Conservation (phyloP, 495 filamentous ascomycete genomes). For the Mycothermus thermophilus region DNA sequence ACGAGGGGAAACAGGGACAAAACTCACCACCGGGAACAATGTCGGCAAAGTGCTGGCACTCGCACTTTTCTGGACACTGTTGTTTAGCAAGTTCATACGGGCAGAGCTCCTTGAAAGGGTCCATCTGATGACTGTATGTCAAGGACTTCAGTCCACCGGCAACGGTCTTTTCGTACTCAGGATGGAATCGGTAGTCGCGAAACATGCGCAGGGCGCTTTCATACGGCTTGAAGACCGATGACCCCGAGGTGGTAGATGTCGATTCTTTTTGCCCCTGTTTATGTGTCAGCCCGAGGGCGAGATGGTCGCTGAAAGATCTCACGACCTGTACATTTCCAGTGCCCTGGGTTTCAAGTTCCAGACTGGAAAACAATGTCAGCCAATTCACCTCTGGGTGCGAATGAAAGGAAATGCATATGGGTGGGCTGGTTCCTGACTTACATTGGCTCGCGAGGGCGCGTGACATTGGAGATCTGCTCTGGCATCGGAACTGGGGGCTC, state of each 20-base stretch:
- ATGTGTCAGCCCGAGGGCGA: constrained; percentile 8
- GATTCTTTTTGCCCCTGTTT: constrained; percentile 5
- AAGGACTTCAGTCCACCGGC: constrained; percentile 69
- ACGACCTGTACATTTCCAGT: constrained; percentile 25
- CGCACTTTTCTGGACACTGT: constrained; percentile 62
- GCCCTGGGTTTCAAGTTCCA: constrained; percentile 14
- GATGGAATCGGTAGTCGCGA: constrained; percentile 80
- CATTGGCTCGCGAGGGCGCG: constrained; percentile 13
- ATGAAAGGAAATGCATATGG: too few species aligned
- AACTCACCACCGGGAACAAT: constrained; percentile 74
- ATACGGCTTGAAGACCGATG: constrained; percentile 73
- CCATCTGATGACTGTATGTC: constrained; percentile 83
- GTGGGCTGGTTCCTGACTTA: too few species aligned
- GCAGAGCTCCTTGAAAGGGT: constrained; percentile 59
- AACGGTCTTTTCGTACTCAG: constrained; percentile 52
- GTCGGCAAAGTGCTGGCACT: constrained; percentile 66
- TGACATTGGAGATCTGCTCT: constrained; percentile 17
- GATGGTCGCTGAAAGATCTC: constrained; percentile 11
- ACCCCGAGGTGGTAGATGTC: too few species aligned
- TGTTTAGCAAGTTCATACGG: constrained; percentile 57
- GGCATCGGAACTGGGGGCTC: constrained; percentile 3
- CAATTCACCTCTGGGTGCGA: too few species aligned
- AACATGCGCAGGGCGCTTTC: constrained; percentile 70
- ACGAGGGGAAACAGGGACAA: too few species aligned
- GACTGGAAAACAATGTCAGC: too few species aligned